These are phyloP conservation scores for Monosporozyma servazzii DNA, from an alignment of 805 yeast genomes.

Conservation along the genomic window DNA sequence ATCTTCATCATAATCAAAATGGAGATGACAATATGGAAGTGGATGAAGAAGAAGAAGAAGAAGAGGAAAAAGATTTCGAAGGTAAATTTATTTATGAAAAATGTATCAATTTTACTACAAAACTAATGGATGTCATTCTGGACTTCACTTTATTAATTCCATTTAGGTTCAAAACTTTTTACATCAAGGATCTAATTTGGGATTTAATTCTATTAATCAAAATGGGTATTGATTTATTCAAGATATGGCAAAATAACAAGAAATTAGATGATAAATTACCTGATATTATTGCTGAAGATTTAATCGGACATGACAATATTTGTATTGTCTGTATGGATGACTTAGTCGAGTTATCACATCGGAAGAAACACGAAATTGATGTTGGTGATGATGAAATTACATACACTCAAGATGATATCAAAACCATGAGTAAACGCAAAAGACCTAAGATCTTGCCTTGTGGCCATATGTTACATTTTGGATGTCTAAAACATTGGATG, in stretches of 20 bases:
- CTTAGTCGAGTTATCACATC: constrained; percentile 38
- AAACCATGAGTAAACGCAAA: constrained; percentile 4
- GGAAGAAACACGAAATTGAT: not conserved
- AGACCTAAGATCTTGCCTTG: constrained; percentile 73
- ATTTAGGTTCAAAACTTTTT: constrained; percentile 37
- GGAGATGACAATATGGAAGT: not conserved
- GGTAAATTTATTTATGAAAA: constrained; percentile 51
- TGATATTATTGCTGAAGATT: constrained; percentile 55
- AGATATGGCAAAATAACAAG: constrained; percentile 39
- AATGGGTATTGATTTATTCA: constrained; percentile 32
- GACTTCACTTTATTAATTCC: constrained; percentile 41
- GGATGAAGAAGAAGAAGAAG: constrained; percentile 36
- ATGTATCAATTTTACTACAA: constrained; percentile 43
- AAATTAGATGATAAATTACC: constrained; percentile 55
- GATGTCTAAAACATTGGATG: constrained; percentile 88
- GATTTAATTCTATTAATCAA: constrained; percentile 28
- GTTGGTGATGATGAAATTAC: not conserved
- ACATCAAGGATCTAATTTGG: constrained; percentile 42
- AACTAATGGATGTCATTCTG: constrained; percentile 38
- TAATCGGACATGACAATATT: constrained; percentile 53
- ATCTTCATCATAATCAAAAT: constrained; percentile 7
- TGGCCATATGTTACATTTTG: constrained; percentile 81
- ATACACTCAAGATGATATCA: constrained; percentile 8
- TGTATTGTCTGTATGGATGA: constrained; percentile 93
- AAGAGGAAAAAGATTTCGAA: constrained; percentile 22